Conservation (phyloP, 805 yeast genomes). For the Kazachstania kunashirensis region DNA sequence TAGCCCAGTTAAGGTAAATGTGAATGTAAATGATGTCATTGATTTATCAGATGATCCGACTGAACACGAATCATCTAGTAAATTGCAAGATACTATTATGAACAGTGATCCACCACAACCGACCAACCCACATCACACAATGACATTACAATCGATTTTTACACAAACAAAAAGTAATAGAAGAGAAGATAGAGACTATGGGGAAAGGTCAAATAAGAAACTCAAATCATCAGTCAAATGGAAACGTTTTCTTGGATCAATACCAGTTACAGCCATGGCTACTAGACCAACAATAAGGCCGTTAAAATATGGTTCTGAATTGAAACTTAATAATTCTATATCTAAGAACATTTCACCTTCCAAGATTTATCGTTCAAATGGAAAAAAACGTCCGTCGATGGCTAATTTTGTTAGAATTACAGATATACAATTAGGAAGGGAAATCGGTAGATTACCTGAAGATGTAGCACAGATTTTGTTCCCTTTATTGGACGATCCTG, state of each 20-base stretch:
- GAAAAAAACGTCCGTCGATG: slow-evolving; percentile 18
- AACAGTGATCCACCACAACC: neutral
- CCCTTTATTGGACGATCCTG: slow-evolving; percentile 46
- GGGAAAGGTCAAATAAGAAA: slow-evolving; percentile 7
- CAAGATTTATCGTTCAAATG: slow-evolving; percentile 15
- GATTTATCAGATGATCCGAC: neutral
- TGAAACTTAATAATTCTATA: slow-evolving; percentile 31
- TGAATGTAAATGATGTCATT: neutral
- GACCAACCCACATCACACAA: neutral
- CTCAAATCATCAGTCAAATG: slow-evolving; percentile 18
- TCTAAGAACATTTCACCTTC: slow-evolving; percentile 21
- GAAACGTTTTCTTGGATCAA: slow-evolving; percentile 48
- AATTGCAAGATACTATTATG: neutral
- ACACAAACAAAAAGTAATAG: neutral
- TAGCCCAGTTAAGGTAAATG: neutral
- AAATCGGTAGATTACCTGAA: slow-evolving; percentile 69
- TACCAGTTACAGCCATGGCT: slow-evolving; percentile 59
- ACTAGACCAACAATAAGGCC: slow-evolving; percentile 51
- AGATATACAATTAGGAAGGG: slow-evolving; percentile 33
- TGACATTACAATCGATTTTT: neutral
- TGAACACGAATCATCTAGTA: neutral
- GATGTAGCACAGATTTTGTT: slow-evolving; percentile 55
- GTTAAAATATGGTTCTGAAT: slow-evolving; percentile 34
- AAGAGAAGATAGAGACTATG: slow-evolving; percentile 4
- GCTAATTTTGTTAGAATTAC: slow-evolving; percentile 29